Base-by-base conservation (phyloP, 768 basidiomycete genomes). In the Mycena polygramma region DNA sequence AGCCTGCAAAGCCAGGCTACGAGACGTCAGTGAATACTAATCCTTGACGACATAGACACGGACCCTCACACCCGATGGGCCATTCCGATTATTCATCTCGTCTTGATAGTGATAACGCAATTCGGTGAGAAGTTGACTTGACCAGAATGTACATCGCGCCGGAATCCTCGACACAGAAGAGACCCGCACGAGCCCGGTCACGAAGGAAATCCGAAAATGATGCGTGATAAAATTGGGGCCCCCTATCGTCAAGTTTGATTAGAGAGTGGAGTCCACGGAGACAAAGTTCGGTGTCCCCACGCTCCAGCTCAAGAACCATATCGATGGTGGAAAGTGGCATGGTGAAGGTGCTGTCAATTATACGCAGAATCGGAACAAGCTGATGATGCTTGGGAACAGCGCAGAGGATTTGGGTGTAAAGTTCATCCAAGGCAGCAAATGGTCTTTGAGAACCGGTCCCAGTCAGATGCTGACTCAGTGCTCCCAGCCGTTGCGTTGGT, bases 251-350 rank as follows among this genome's bases (percentile, higher is more conserved):
- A n/a, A n/a, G 14, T 1, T 20, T 4, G 43, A 61, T 20, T 17
- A 61, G 17, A 9, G 59, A 61, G 49, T 61, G 48, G 24, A 61
- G 46, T 15, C 59, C 46, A 61, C 59, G 59, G 26, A 61, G 59
- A 49, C 35, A 35, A n/a, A 61, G n/a, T 20, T 4, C 7, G n/a
- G 43, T 35, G 19, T 61, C 59, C 4, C 59, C 59, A 1, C 30
- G 5, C 20, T 61, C 46, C 35, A 49, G 15, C 36, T 22, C 46
- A 37, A 61, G 59, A 15, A 61, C 46, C 48, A 7, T 4, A 17
- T 61, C 59, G n/a, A 61, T 61, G 45, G 43, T 9, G 2, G n/a
- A n/a, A n/a, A n/a, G n/a, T n/a, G n/a, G n/a, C n/a, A 37, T 9
- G 7, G 2, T 1, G 7, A 7, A 14, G 54, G 30, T 26, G 22